Evolutionary conservation across 352 stramenopile genomes (phyloP).

Genomic region (Synura sp.): DNA sequence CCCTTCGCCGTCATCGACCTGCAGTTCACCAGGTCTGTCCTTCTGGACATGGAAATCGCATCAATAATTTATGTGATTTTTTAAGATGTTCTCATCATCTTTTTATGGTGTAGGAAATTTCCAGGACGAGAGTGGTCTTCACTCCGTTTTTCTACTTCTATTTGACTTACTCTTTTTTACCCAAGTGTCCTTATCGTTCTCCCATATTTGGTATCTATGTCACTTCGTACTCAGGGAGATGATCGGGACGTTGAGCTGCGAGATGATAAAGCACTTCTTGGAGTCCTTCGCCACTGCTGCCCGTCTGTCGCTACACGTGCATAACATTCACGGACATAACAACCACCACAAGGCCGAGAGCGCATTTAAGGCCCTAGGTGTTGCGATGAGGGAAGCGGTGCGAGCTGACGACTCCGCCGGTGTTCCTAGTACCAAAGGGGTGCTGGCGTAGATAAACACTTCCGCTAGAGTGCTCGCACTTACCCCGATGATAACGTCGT

Average conservation of each 20-base stretch:
- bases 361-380: slow-evolving; percentile 79
- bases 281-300: slow-evolving; percentile 78
- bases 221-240: slow-evolving; percentile 61
- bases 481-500: neutral
- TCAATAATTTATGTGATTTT: too few species aligned
- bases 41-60: too few species aligned
- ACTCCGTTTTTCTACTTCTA: slow-evolving; percentile 13
- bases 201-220: neutral
- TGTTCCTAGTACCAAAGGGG: slow-evolving; percentile 81
- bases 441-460: slow-evolving; percentile 59
- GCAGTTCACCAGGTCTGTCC: slow-evolving; percentile 49
- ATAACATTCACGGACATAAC: slow-evolving; percentile 79
- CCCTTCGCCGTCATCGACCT: slow-evolving; percentile 75
- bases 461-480: neutral
- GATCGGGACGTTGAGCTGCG: slow-evolving; percentile 75
- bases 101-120: slow-evolving; percentile 32
- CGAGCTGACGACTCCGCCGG: slow-evolving; percentile 66
- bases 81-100: slow-evolving; percentile 41
- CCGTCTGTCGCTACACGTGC: slow-evolving; percentile 77
- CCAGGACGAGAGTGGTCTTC: neutral
- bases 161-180: slow-evolving; percentile 16
- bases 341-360: slow-evolving; percentile 84
- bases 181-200: neutral
- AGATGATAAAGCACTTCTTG: slow-evolving; percentile 89
- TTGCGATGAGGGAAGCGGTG: slow-evolving; percentile 72